Base-by-base conservation (phyloP, 2,329 filamentous ascomycete species). In the Monosporascus sp. region DNA sequence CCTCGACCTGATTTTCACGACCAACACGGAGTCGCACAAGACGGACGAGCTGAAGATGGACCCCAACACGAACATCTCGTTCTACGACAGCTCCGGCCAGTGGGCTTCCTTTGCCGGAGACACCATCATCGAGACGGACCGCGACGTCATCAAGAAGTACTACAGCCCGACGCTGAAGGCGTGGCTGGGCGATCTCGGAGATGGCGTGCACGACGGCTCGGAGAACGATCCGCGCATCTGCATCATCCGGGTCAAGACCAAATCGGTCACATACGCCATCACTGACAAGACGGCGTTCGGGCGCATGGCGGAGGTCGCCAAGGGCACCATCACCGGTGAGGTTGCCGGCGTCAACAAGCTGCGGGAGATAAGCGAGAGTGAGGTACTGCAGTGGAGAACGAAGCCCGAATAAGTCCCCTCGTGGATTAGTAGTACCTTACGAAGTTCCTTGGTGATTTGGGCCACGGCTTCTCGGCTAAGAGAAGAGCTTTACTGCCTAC, bases 21-120 rank as follows among this genome's bases (percentile, higher is more conserved):
- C 91, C 66, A 96, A 96, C 77, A 91, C 90, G 57, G 88, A 93
- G 69, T 91, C 88, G 16, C 85, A 89, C 73, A 96, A 96, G 78
- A 91, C 89, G 8, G 82, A 90, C 70, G 90, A 95, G 65, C 80
- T 95, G 45, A 77, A 82, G 51, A 76, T 78, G 53, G 86, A 94
- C 71, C 75, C 84, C 0, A 81, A 89, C 61, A 80, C 91, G 74
- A 95, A 95, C 76, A 81, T 96, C 61, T 83, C 86, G 49, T 96
- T 96, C 78, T 79, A 91, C 64, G 87, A 87, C 69, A 71, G 72
- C 59, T 82, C 83, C 5, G 89, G 90, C 62, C 86, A 93, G 70
- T 96, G 91, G 91, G 91, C 90, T 0, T 93, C 89, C 3, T 77
- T 96, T 57, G 87, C 87, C 17, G 91, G 91, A 50, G 78, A 77